Percentiles rank a stretch among this genome's conserved stretches.
Evolutionary conservation across 2,329 filamentous ascomycete genomes (phyloP).

Genomic region (Sclerotiophoma versabilis): DNA sequence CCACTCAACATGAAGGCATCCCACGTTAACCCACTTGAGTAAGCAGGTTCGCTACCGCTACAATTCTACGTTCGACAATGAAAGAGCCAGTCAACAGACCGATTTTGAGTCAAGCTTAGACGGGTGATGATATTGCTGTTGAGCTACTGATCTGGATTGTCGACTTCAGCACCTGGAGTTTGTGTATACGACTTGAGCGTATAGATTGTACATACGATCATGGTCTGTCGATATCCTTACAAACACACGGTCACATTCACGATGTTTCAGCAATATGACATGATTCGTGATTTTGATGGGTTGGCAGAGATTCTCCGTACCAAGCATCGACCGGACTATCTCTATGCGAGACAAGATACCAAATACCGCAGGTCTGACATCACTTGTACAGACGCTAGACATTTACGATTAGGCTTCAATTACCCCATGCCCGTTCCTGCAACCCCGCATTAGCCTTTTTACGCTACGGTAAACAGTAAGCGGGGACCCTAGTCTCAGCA

Average conservation of each 20-base stretch:
- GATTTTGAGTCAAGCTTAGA: slow-evolving; percentile 26
- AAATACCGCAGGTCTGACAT: slow-evolving; percentile 1
- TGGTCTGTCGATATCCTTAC: slow-evolving; percentile 2
- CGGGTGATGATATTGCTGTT: slow-evolving; percentile 19
- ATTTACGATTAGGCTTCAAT: background rate
- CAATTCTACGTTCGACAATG: slow-evolving; percentile 29
- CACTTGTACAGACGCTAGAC: slow-evolving; percentile 1
- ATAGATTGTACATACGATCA: slow-evolving; percentile 13
- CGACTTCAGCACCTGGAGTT: background rate
- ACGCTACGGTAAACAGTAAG: background rate
- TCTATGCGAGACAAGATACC: background rate
- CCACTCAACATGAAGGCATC: slow-evolving; percentile 38
- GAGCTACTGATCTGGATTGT: background rate
- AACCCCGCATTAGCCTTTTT: slow-evolving; percentile 1
- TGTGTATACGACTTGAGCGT: slow-evolving; percentile 6
- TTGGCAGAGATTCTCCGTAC: slow-evolving; percentile 5
- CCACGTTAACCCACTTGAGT: slow-evolving; percentile 42
- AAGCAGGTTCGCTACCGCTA: slow-evolving; percentile 23
- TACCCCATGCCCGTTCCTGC: slow-evolving; percentile 2
- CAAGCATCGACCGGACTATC: slow-evolving; percentile 1
- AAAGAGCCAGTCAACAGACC: slow-evolving; percentile 31
- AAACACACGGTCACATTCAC: slow-evolving; percentile 2
- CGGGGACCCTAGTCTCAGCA: background rate
- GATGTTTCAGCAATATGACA: background rate
- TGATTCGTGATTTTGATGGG: background rate